A percentile compares a stretch with the other conserved stretches of the same genome.
Evolutionary conservation across 108 stramenopile genomes (phyloP).

Genomic region (Pseudonitzschia delicatissima): DNA sequence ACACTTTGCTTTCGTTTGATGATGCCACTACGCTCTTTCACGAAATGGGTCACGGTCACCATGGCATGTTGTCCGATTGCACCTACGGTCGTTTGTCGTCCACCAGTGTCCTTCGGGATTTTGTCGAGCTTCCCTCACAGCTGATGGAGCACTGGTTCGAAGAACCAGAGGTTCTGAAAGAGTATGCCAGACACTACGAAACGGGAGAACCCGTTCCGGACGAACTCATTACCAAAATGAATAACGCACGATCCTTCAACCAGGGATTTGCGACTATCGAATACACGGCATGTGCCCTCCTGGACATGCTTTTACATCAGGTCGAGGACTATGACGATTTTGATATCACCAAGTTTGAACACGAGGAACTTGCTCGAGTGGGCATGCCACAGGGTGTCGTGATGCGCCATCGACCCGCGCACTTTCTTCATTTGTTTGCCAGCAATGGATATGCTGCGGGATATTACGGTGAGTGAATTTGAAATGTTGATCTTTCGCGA

Average conservation of each 20-base stretch:
- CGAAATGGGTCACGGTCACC: constrained; percentile 66
- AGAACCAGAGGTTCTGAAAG: constrained; percentile 55
- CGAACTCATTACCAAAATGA: constrained; percentile 61
- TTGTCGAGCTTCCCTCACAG: constrained; percentile 76
- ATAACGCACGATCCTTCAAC: constrained; percentile 63
- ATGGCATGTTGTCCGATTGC: constrained; percentile 69
- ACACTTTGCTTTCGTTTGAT: constrained; percentile 62
- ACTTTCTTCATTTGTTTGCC: constrained; percentile 67
- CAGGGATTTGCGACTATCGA: constrained; percentile 78
- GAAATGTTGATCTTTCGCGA: background rate
- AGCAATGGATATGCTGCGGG: constrained; percentile 59
- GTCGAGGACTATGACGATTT: constrained; percentile 64
- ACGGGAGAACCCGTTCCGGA: constrained; percentile 67
- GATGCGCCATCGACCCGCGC: constrained; percentile 75
- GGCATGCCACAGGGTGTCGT: constrained; percentile 83
- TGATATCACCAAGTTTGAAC: constrained; percentile 65
- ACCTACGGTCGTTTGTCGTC: constrained; percentile 66
- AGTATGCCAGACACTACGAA: constrained; percentile 61
- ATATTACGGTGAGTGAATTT: constrained; percentile 40
- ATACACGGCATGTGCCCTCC: constrained; percentile 72
- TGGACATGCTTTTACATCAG: constrained; percentile 73
- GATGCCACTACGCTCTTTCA: constrained; percentile 61
- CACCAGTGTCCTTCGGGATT: constrained; percentile 70
- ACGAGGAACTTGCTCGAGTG: constrained; percentile 50
- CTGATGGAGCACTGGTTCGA: constrained; percentile 81